phyloP scores from a whole-genome alignment of 2,329 filamentous ascomycete genomes.

The Aspergillus nomiae region DNA sequence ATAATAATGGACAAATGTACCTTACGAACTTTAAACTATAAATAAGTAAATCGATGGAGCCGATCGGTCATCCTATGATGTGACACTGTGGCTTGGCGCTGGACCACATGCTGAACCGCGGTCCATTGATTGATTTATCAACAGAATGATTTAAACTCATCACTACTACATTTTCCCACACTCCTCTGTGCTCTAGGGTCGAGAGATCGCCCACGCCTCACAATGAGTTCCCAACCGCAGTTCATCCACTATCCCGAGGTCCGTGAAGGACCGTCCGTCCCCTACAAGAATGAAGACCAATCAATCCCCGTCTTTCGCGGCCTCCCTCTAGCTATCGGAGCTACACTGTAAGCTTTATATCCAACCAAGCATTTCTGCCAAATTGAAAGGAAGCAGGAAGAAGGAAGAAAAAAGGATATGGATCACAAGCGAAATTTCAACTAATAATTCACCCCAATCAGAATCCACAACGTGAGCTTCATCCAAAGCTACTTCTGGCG shows the following conservation, averaged over 20 bases:
- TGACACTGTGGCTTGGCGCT: background rate
- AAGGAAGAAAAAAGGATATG: background rate
- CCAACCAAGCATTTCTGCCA: background rate
- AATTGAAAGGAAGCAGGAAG: background rate
- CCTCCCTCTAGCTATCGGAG: constrained; percentile 61
- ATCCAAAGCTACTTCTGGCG: constrained; percentile 69
- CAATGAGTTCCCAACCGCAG: constrained; percentile 24
- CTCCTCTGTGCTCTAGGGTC: background rate
- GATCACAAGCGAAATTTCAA: background rate
- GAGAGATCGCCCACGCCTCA: constrained; percentile 1
- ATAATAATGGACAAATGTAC: constrained; percentile 3
- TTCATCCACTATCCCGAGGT: constrained; percentile 43
- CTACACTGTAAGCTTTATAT: constrained; percentile 56
- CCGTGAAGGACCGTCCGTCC: constrained; percentile 42
- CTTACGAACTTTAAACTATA: background rate
- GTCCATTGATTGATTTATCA: background rate
- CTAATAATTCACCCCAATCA: constrained; percentile 24
- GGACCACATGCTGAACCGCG: constrained; percentile 10
- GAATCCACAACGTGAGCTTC: constrained; percentile 60
- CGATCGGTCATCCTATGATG: background rate
- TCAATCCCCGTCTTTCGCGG: constrained; percentile 73
- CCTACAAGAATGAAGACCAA: constrained; percentile 53
- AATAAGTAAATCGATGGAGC: background rate
- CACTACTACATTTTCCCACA: background rate
- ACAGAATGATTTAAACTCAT: background rate